Evolutionary conservation across 78 protist genomes (phyloP), one percentile per base, ranked within the genome.

Genomic region (Dictyostelium firmibasis): DNA sequence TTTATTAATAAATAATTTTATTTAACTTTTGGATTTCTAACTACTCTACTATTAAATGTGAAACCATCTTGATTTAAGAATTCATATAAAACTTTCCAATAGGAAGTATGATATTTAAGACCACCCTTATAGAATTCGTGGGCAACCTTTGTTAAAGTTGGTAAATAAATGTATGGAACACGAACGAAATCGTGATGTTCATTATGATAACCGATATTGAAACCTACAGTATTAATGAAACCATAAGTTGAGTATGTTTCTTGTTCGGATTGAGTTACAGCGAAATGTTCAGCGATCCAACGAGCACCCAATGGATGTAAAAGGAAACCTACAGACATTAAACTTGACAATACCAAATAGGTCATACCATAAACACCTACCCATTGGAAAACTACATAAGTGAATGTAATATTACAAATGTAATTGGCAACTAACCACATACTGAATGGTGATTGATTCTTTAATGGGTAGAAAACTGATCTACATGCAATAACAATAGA

Each of bases 241-340:
- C 99, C 99, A 92, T 98, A 98, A 92, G 98, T 98, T 25, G 98
- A 96, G 86, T 97, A 98, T 43, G 99, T 98, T 96, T 98, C 99
- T 47, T 89, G 91, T 38, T 57, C 97, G 25, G 79, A 84, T 67
- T 89, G 94, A n/a, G 78, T 76, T 67, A 94, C 95, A 4, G 85
- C 93, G 81, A 88, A 97, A 89, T 98, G 98, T 93, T 98, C 99
- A 41, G 97, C 92, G n/a, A 98, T 85, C 85, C 98, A 98, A 85
- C 98, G 99, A 31, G 98, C 98, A 2, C 98, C 98, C 13, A 85
- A 7, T 69, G 98, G 99, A 87, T 97, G 98, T 14, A 97, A 33
- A 35, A 96, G 25, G 81, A 82, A 79, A 20, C 94, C 98, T 69
- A 98, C 87, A 8, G 91, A 86, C 96, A 94, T 62, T 86, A 77